Evolutionary conservation across 2,329 filamentous ascomycete species (phyloP), one percentile per base, ranked within the genome.

Genomic region (Dendryphion nanum): DNA sequence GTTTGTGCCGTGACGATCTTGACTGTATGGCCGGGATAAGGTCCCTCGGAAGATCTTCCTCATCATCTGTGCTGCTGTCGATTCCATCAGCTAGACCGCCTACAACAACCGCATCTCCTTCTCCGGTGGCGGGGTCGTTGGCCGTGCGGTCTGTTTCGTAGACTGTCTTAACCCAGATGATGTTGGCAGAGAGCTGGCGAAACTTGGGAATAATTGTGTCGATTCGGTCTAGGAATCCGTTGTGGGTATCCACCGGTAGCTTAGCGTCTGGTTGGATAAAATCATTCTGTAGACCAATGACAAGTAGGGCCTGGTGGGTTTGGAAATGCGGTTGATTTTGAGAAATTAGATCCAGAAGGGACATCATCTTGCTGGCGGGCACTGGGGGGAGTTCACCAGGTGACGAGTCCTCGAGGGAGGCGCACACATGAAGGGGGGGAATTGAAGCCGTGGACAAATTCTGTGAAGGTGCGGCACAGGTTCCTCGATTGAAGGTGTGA

Each of bases 211-310:
- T 82, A 2, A 97, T 72, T 5, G 76, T 67, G 15, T 81, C 70
- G 29, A 89, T 78, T 18, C 79, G 80, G 26, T 83, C 74, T 30
- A 93, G 63, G 45, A 90, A 87, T 7, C 79, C 78, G 4, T 76
- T 66, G 3, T 82, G 80, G 30, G 79, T 75, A 23, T 71, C 71
- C 35, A 90, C 79, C 10, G 81, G 77, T 15, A 96, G 67, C 18
- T 81, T 78, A 38, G 86, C 85, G 35, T 80, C 75, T 2, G 78
- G 68, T 5, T 80, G 75, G 41, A 94, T 70, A 56, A 97, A 95
- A 63, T 96, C 91, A 54, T 94, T 89, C 59, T 97, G 93, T 23
- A 95, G 79, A 56, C 95, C 91, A 47, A 96, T 76, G 14, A 94
- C 71, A 15, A 97, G 72, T 30, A 98, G 74, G 1, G 88, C 91